phyloP scores from a whole-genome alignment of 441 rosid species.

The Gossypium gossypioides region DNA sequence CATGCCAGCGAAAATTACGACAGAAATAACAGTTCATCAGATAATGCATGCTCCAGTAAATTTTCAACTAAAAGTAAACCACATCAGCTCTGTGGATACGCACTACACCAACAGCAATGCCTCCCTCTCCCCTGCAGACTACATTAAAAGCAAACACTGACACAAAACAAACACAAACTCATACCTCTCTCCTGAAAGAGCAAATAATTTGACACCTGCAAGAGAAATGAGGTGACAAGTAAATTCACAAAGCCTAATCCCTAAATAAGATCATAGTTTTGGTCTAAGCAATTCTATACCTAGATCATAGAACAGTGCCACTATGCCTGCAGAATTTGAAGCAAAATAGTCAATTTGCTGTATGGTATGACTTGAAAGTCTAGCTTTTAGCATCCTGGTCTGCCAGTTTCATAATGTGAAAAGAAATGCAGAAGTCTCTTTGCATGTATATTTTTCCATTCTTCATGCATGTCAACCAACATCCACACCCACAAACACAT shows the following conservation, averaged over 20 bases:
- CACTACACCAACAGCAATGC: background rate
- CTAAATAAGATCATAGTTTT: background rate
- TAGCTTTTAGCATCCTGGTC: background rate
- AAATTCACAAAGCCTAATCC: background rate
- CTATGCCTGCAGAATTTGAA: background rate
- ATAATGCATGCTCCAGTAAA: background rate
- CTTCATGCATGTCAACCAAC: background rate
- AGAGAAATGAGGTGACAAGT: background rate
- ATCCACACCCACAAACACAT: background rate
- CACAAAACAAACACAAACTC: background rate
- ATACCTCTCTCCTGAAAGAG: background rate
- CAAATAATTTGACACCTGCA: background rate
- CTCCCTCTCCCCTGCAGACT: background rate
- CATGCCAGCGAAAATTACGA: background rate
- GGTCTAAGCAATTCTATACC: background rate
- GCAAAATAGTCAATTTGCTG: background rate
- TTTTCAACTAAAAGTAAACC: background rate
- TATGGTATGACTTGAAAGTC: background rate
- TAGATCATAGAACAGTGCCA: background rate
- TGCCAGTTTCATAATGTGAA: background rate
- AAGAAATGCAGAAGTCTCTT: background rate
- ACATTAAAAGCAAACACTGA: background rate
- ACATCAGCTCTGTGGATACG: background rate
- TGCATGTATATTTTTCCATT: background rate
- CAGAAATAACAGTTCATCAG: background rate